Conservation (phyloP, 1,139 yeast species). For the Diutina sp. region DNA sequence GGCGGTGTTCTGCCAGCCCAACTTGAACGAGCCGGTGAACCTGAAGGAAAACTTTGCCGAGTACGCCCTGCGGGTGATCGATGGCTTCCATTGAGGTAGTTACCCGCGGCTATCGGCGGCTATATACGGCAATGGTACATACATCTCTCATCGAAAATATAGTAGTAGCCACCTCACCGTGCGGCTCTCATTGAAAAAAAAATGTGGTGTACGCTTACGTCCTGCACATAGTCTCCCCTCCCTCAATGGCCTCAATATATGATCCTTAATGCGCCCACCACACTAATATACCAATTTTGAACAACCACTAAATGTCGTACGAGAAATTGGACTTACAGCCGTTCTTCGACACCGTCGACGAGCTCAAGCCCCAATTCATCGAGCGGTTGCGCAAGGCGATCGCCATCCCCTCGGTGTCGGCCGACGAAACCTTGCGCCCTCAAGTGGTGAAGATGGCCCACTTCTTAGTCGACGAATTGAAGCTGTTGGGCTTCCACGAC, state of each 20-base stretch:
- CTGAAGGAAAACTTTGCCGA: slow-evolving; percentile 34
- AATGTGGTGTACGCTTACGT: not conserved
- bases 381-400: slow-evolving; percentile 67
- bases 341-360: slow-evolving; percentile 50
- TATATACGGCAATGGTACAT: not conserved
- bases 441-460: slow-evolving; percentile 80
- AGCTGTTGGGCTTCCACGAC: slow-evolving; percentile 63
- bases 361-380: slow-evolving; percentile 57
- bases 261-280: not conserved
- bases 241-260: no score
- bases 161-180: not conserved
- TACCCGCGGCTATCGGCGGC: not conserved
- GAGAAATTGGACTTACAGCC: slow-evolving; percentile 16
- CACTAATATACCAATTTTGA: no score
- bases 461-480: slow-evolving; percentile 60
- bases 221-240: not conserved
- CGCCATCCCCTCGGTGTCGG: slow-evolving; percentile 88
- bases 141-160: no score
- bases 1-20: slow-evolving; percentile 57
- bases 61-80: slow-evolving; percentile 27
- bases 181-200: not conserved
- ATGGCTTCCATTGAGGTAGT: slow-evolving; percentile 3
- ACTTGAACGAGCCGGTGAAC: slow-evolving; percentile 36
- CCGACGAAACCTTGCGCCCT: slow-evolving; percentile 79
- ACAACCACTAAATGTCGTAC: not conserved